Evolutionary conservation across 768 basidiomycete genomes (phyloP), one percentile per base, ranked within the genome.

Genomic region (Glaciozyma antarctica): DNA sequence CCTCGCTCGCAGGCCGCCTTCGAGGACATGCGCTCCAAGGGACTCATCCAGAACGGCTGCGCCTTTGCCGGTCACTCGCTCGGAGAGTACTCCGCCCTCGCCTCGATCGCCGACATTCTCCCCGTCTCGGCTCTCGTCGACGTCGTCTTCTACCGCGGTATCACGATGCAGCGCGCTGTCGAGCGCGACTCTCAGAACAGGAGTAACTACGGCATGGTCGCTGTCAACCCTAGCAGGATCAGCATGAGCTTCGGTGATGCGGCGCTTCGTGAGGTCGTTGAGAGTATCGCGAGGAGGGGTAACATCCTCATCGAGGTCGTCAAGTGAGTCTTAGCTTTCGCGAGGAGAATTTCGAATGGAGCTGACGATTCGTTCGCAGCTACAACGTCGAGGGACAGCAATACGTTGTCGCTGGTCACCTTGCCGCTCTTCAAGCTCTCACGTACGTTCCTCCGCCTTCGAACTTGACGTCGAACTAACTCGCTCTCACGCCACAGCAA

Each of bases 91-190:
- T 97, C 95, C 49, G 94, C 95, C 3, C 82, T 99, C 6, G 95
- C 95, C 2, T 94, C 94, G 13, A 95, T 99, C 72, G 94, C 94
- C 30, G 93, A 94, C 76, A 90, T 97, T 60, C 84, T 98, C 44
- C 88, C 90, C 55, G 90, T 98, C 72, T 90, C 94, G 24, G 85
- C 90, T 3, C 85, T 98, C 56, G 90, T 93, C 73, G 95, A 99
- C 71, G 90, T 99, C 74, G 94, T 99, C 32, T 99, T 99, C 82
- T 99, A 97, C 78, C 90, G 95, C 76, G 95, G 95, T 72, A 93
- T 99, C 75, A 99, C 95, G 44, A 99, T 98, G 95, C 95, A 98
- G 75, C 90, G 95, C 28, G 95, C 95, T 32, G 95, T 99, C 64
- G 91, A 95, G 78, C 90, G 95, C 41, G 95, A 99, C 75, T 81